phyloP scores from a whole-genome alignment of 192 early-diverging fungal genomes.

The Coemansia sp. region DNA sequence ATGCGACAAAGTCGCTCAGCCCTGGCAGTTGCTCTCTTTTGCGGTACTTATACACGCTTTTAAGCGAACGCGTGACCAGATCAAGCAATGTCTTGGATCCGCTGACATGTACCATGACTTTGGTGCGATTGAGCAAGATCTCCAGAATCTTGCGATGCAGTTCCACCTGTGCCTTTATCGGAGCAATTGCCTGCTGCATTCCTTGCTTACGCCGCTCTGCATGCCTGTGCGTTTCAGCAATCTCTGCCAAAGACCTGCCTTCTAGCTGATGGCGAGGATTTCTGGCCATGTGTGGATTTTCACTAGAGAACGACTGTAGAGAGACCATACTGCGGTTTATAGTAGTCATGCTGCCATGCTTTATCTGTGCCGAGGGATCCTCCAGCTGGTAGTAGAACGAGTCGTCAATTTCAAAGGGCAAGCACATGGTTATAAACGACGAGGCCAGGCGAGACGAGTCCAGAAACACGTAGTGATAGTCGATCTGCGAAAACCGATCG shows the following conservation, averaged over 20 bases:
- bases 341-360: slow-evolving; percentile 29
- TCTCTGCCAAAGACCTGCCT: slow-evolving; percentile 5
- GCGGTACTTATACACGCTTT: slow-evolving; percentile 1
- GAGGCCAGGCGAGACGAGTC: slow-evolving; percentile 17
- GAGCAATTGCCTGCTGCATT: slow-evolving; percentile 8
- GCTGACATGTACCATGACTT: slow-evolving; percentile 19
- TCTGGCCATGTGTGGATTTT: not conserved
- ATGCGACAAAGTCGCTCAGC: not conserved
- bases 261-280: not conserved
- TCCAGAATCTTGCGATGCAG: slow-evolving; percentile 23
- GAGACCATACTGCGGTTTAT: slow-evolving; percentile 13
- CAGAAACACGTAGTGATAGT: slow-evolving; percentile 35
- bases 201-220: slow-evolving; percentile 12
- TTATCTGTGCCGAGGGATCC: slow-evolving; percentile 16
- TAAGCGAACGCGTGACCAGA: slow-evolving; percentile 14
- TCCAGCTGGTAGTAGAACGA: slow-evolving; percentile 27
- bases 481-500: slow-evolving; percentile 42
- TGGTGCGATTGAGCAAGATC: slow-evolving; percentile 18
- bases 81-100: slow-evolving; percentile 30
- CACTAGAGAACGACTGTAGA: slow-evolving; percentile 4
- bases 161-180: slow-evolving; percentile 21
- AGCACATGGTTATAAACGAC: slow-evolving; percentile 41
- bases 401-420: slow-evolving; percentile 43
- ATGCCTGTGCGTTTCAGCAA: slow-evolving; percentile 19
- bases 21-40: not conserved